phyloP scores from a whole-genome alignment of 2,329 filamentous ascomycete species.

The Corynespora cassiicola region DNA sequence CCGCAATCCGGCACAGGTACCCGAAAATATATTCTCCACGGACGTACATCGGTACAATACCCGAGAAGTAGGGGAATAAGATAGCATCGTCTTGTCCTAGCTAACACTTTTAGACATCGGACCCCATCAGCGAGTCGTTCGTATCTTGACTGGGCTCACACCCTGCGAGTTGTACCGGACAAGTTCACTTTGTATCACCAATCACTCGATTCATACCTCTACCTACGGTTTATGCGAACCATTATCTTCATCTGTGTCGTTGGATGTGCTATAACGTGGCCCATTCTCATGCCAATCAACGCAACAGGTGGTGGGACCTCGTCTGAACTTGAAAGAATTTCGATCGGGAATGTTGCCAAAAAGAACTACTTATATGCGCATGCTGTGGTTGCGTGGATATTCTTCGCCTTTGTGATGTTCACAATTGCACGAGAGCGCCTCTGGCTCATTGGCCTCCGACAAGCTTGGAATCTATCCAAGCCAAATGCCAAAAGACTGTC shows the following conservation, averaged over 20 bases:
- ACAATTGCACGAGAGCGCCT: slow-evolving; percentile 87
- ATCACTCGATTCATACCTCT: slow-evolving; percentile 89
- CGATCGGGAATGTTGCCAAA: slow-evolving; percentile 77
- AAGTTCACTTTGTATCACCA: slow-evolving; percentile 86
- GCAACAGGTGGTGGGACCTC: slow-evolving; percentile 75
- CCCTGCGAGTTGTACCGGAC: slow-evolving; percentile 67
- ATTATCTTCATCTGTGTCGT: slow-evolving; percentile 80
- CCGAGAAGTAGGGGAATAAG: slow-evolving; percentile 33
- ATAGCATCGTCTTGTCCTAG: not conserved
- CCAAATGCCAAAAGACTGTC: slow-evolving; percentile 85
- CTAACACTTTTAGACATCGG: slow-evolving; percentile 38
- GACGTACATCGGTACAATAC: slow-evolving; percentile 53
- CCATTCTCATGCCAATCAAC: slow-evolving; percentile 87
- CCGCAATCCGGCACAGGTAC: slow-evolving; percentile 50
- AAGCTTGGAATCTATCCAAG: slow-evolving; percentile 88
- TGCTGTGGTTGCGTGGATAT: slow-evolving; percentile 79
- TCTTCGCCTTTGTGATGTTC: slow-evolving; percentile 86
- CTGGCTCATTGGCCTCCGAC: slow-evolving; percentile 90
- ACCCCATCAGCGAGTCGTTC: slow-evolving; percentile 45
- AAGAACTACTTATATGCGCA: slow-evolving; percentile 76
- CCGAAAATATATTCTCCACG: slow-evolving; percentile 53
- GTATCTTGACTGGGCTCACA: slow-evolving; percentile 50
- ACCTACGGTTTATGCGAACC: slow-evolving; percentile 86
- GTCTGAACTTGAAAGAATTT: slow-evolving; percentile 76
- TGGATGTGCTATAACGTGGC: slow-evolving; percentile 85